Conservation (phyloP, 345 rosid genomes). For the Acer saccharum region DNA sequence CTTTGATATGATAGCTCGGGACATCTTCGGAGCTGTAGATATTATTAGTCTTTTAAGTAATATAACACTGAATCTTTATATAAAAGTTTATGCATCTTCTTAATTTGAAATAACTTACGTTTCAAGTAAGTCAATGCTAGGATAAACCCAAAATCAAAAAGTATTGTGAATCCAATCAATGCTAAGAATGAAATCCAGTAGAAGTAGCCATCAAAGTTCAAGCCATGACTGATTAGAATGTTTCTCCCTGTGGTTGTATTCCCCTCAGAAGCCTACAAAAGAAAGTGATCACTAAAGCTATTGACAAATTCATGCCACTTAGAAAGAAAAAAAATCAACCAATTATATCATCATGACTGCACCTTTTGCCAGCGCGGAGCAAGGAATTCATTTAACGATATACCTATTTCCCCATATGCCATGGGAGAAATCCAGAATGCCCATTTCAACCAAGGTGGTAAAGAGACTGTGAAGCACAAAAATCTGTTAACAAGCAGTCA, state of each 20-base stretch:
- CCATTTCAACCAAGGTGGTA: slow-evolving; percentile 69
- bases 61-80: background rate
- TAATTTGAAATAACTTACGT: slow-evolving; percentile 38
- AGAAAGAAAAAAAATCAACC: background rate
- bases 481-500: background rate
- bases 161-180: slow-evolving; percentile 51
- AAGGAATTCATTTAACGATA: slow-evolving; percentile 55
- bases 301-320: background rate
- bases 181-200: slow-evolving; percentile 57
- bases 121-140: slow-evolving; percentile 53
- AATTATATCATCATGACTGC: slow-evolving; percentile 7
- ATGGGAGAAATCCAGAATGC: slow-evolving; percentile 71
- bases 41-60: background rate
- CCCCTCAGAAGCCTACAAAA: background rate
- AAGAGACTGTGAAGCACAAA: slow-evolving; percentile 31
- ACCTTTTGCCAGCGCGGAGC: slow-evolving; percentile 66
- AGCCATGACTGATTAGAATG: slow-evolving; percentile 56
- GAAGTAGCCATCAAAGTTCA: slow-evolving; percentile 48
- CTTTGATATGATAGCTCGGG: slow-evolving; percentile 45
- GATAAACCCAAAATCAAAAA: slow-evolving; percentile 55
- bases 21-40: slow-evolving; percentile 50
- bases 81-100: background rate
- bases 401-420: slow-evolving; percentile 53
- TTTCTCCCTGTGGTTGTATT: slow-evolving; percentile 40
- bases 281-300: slow-evolving; percentile 1